Evolutionary conservation across 495 filamentous ascomycete species (phyloP).

Genomic region (Aspergillus bertholletiae): DNA sequence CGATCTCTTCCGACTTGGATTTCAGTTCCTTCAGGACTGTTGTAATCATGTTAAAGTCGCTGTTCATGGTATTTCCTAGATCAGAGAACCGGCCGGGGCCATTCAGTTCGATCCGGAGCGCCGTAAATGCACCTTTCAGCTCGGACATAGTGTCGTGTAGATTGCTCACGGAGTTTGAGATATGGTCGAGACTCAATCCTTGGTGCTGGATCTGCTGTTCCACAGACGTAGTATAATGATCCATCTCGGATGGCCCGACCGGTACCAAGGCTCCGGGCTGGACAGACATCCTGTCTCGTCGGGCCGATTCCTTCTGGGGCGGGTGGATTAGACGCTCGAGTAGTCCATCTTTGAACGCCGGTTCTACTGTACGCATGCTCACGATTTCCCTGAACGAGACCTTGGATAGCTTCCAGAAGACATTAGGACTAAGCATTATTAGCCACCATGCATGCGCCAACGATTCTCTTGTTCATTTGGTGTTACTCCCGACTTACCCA

Average conservation of each 20-base stretch:
- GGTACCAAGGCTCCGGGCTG: constrained; percentile 30
- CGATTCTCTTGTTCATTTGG: neutral
- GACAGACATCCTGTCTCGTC: constrained; percentile 16
- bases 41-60: constrained; percentile 39
- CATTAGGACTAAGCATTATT: constrained; percentile 28
- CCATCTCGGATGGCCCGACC: constrained; percentile 17
- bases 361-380: constrained; percentile 43
- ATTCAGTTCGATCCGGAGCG: constrained; percentile 42
- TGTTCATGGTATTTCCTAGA: constrained; percentile 10
- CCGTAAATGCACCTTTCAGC: constrained; percentile 40
- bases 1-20: constrained; percentile 43
- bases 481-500: constrained; percentile 32
- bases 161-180: constrained; percentile 42
- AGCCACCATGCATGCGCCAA: constrained; percentile 5
- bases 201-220: constrained; percentile 42
- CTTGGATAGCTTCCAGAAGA: constrained; percentile 46
- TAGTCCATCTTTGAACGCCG: constrained; percentile 33
- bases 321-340: constrained; percentile 30
- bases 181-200: constrained; percentile 40
- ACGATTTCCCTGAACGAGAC: constrained; percentile 45
- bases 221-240: constrained; percentile 19
- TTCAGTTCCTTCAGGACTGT: constrained; percentile 45
- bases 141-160: constrained; percentile 46
- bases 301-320: constrained; percentile 18
- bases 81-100: constrained; percentile 22